Evolutionary conservation across 345 rosid genomes (phyloP).

Genomic region (Salix koriyanagi): DNA sequence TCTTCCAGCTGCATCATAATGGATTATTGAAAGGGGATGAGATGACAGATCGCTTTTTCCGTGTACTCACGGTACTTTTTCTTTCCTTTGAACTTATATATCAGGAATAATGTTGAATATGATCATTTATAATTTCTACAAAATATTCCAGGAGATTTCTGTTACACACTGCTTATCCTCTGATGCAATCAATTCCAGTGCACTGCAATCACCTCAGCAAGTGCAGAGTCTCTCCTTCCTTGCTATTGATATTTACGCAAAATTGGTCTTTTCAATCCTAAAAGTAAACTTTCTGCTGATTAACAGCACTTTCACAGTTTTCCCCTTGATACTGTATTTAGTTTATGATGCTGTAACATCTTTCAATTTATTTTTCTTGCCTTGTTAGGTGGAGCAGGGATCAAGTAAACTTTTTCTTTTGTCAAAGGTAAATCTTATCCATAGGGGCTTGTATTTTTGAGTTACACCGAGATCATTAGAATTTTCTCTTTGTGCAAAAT

Average conservation of each 20-base stretch:
- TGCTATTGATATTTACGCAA: constrained; percentile 83
- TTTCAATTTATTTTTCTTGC: constrained; percentile 19
- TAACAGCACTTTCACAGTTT: not conserved
- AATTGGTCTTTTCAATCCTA: constrained; percentile 60
- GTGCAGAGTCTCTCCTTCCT: constrained; percentile 66
- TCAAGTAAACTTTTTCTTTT: constrained; percentile 56
- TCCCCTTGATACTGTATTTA: not conserved
- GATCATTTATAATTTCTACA: not conserved
- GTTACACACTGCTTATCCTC: constrained; percentile 79
- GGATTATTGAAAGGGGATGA: constrained; percentile 90
- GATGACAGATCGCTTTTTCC: constrained; percentile 76
- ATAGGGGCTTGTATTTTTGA: not conserved
- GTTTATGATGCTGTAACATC: not conserved
- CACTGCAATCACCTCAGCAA: constrained; percentile 65
- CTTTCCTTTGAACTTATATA: not conserved
- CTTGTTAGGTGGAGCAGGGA: constrained; percentile 71
- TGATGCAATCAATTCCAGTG: constrained; percentile 56
- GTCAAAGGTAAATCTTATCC: constrained; percentile 49
- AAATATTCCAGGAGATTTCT: constrained; percentile 57
- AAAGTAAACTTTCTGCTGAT: constrained; percentile 31
- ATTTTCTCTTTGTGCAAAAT: not conserved
- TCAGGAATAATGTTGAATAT: not conserved
- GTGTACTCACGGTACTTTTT: constrained; percentile 53
- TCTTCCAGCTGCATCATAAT: constrained; percentile 68
- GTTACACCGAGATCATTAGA: not conserved